These are phyloP conservation scores for Triticum urartu DNA, from an alignment of 176 grass and related monocot species.

Conservation along the genomic window DNA sequence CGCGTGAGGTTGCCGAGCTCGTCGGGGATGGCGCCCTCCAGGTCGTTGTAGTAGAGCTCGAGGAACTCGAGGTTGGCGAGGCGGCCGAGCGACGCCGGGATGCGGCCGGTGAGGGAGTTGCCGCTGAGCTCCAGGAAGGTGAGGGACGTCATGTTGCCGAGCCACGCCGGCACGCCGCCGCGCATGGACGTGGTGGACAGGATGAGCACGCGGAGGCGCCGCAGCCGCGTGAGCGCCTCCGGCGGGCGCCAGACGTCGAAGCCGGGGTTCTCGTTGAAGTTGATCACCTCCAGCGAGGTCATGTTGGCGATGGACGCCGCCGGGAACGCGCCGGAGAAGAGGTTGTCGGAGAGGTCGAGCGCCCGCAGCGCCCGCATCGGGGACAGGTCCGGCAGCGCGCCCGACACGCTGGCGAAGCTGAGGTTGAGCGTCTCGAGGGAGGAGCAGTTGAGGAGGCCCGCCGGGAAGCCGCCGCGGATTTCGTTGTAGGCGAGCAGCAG, in stretches of 20 bases:
- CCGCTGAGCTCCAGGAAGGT: slow-evolving; percentile 82
- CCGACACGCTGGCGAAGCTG: slow-evolving; percentile 55
- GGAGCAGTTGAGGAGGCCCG: slow-evolving; percentile 58
- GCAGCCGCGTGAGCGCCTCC: slow-evolving; percentile 43
- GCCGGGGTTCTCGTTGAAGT: slow-evolving; percentile 87
- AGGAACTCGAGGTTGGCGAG: slow-evolving; percentile 55
- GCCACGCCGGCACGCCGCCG: slow-evolving; percentile 65
- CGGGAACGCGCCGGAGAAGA: slow-evolving; percentile 78
- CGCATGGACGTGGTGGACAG: slow-evolving; percentile 71
- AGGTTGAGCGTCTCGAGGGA: slow-evolving; percentile 70
- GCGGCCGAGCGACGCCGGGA: slow-evolving; percentile 48
- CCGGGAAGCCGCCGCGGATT: slow-evolving; percentile 61
- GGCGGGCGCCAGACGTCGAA: slow-evolving; percentile 68
- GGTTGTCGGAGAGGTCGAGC: slow-evolving; percentile 71
- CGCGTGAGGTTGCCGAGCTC: slow-evolving; percentile 76
- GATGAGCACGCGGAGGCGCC: slow-evolving; percentile 58
- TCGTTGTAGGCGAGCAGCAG: slow-evolving; percentile 59
- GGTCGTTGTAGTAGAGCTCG: slow-evolving; percentile 92
- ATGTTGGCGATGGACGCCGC: slow-evolving; percentile 50
- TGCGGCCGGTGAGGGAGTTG: slow-evolving; percentile 58
- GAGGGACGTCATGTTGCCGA: slow-evolving; percentile 94
- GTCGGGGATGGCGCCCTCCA: slow-evolving; percentile 50
- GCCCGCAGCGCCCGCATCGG: slow-evolving; percentile 31
- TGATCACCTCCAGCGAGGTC: slow-evolving; percentile 54
- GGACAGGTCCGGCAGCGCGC: slow-evolving; percentile 65